Conservation (phyloP, 495 filamentous ascomycete species). For the Articulospora tetracladia region DNA sequence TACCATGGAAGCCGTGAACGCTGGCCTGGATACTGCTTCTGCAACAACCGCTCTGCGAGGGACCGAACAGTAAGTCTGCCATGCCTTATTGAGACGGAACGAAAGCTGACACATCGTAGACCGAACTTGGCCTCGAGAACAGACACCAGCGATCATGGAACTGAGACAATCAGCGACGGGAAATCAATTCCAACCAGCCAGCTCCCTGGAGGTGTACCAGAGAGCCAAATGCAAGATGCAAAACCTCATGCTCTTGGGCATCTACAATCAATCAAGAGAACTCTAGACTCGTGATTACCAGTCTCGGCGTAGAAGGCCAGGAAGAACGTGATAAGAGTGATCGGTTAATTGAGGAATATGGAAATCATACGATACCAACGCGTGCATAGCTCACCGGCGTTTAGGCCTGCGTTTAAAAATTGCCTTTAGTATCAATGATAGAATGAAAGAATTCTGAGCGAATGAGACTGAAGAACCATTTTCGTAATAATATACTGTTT, state of each 20-base stretch:
- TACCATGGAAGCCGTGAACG: conserved; percentile 16
- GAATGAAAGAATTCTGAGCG: neutral
- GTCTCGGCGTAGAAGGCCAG: neutral
- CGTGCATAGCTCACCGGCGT: conserved; percentile 7
- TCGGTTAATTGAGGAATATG: neutral
- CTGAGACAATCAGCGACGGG: neutral
- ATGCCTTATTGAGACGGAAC: neutral
- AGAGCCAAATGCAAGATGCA: conserved; percentile 10
- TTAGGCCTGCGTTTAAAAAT: neutral
- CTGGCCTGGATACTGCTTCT: conserved; percentile 21
- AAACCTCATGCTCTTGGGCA: conserved; percentile 12
- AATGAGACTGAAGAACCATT: neutral
- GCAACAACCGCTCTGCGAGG: conserved; percentile 13
- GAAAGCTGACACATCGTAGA: neutral
- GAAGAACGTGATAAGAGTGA: neutral
- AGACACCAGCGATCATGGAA: neutral
- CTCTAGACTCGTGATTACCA: conserved; percentile 6
- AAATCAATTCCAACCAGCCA: conserved; percentile 1
- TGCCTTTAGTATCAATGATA: neutral
- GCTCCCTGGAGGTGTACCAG: conserved; percentile 11
- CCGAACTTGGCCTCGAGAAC: neutral
- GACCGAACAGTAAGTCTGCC: conserved; percentile 5
- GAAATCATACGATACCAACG: conserved; percentile 9
- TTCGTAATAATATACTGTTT: too few species aligned
- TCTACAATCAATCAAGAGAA: conserved; percentile 12